Base-by-base conservation (phyloP, 2,329 filamentous ascomycete genomes). In the Pseudohalonectria lignicola region DNA sequence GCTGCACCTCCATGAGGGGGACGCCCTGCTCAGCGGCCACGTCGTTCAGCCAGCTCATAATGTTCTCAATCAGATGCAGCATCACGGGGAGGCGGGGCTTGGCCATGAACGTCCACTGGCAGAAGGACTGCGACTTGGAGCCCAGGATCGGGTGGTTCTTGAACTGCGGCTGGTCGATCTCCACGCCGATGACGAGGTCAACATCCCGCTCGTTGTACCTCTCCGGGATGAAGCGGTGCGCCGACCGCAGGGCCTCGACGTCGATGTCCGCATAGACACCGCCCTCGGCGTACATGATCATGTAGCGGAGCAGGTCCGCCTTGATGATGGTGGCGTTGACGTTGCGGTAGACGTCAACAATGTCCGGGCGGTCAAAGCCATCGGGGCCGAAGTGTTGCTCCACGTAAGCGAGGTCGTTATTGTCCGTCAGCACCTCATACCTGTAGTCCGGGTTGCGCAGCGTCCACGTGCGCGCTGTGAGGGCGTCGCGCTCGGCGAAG, bases 61-160 rank as follows among this genome's bases (percentile, higher is more conserved):
- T 83, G 48, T 79, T 74, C 52, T 83, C 76, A 34, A 84, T 71
- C 4, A 85, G 64, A 23, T 63, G 61, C 54, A 83, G 63, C 76
- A 85, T 82, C 40, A 84, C 76, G 2, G 77, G 76, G 19, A 78
- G 68, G 15, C 66, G 62, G 1, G 80, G 78, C 51, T 82, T 81
- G 47, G 73, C 73, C 62, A 82, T 79, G 49, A 84, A 82, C 0
- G 80, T 84, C 80, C 80, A 85, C 50, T 84, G 80, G 53, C 79
- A 84, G 53, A 85, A 84, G 0, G 79, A 84, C 46, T 67, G 64
- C 28, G 74, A 82, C 56, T 84, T 84, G 35, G 67, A 67, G 12
- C 80, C 79, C 1, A 84, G 63, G 23, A 84, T 76, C 2, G 74
- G 67, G 51, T 84, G 79, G 36, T 75, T 57, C 15, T 59, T 61